Conservation (phyloP, 2,329 filamentous ascomycete species). For the Zopfia rhizophila region DNA sequence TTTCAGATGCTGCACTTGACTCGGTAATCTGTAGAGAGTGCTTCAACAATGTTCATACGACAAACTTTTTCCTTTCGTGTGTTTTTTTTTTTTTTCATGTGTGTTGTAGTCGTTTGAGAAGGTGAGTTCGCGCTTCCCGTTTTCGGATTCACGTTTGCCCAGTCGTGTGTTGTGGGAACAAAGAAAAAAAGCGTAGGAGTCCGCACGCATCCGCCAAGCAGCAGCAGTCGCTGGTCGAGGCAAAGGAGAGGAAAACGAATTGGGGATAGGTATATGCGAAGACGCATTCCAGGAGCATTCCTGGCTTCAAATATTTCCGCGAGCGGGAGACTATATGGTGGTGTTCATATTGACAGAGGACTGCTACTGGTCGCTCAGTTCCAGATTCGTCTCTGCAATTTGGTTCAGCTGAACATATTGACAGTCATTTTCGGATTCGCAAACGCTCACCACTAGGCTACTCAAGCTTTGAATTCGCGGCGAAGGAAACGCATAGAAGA, state of each 20-base stretch:
- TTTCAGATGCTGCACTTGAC: no score
- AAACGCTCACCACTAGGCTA: neutral
- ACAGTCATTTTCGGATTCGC: neutral
- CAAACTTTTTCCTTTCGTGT: constrained; percentile 2
- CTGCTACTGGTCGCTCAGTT: constrained; percentile 16
- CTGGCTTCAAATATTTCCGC: constrained; percentile 19
- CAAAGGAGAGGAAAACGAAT: constrained; percentile 18
- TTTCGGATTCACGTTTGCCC: constrained; percentile 27
- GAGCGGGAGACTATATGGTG: constrained; percentile 9
- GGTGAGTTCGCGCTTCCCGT: constrained; percentile 11
- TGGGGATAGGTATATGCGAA: constrained; percentile 19
- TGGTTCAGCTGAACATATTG: no score
- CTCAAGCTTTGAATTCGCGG: neutral
- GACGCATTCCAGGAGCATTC: constrained; percentile 30
- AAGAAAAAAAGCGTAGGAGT: constrained; percentile 18
- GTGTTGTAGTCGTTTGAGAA: constrained; percentile 14
- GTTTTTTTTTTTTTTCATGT: constrained; percentile 1
- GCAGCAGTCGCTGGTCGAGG: constrained; percentile 1
- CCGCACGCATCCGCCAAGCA: constrained; percentile 33
- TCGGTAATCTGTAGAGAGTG: constrained; percentile 8
- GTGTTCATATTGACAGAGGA: constrained; percentile 7
- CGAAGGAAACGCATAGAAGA: neutral
- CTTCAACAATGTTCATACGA: neutral
- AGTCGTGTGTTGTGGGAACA: no score
- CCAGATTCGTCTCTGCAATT: no score